Evolutionary conservation across 2,329 filamentous ascomycete species (phyloP).

Genomic region (Hypoxylon sp.): DNA sequence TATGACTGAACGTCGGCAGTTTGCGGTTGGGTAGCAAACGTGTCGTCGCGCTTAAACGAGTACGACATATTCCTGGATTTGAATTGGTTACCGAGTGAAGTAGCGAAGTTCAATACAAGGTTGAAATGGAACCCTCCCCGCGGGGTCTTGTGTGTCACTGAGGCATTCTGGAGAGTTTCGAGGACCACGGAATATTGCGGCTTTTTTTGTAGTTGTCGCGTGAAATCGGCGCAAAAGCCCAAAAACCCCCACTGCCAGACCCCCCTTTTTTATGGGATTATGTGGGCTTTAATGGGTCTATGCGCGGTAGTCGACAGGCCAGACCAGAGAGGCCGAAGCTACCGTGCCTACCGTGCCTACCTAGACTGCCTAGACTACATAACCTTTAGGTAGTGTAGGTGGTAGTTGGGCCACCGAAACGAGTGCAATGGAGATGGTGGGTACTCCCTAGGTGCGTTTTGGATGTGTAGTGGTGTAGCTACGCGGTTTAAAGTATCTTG

Average conservation of each 20-base stretch:
- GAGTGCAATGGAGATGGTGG: background rate
- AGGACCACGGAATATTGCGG: slow-evolving; percentile 37
- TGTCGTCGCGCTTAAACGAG: slow-evolving; percentile 19
- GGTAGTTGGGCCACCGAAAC: slow-evolving; percentile 36
- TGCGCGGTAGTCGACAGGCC: slow-evolving; percentile 38
- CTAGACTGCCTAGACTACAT: no score
- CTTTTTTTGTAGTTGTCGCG: slow-evolving; percentile 34
- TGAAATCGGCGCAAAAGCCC: slow-evolving; percentile 37
- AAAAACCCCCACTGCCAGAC: slow-evolving; percentile 40
- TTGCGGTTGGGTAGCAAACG: slow-evolving; percentile 42
- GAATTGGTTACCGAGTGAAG: slow-evolving; percentile 43
- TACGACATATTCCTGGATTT: slow-evolving; percentile 30
- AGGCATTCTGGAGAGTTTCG: background rate
- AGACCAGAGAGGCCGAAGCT: slow-evolving; percentile 25
- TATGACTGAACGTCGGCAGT: slow-evolving; percentile 36
- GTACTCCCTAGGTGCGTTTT: no score
- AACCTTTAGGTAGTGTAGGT: no score
- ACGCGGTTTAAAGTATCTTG: no score
- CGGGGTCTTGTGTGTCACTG: slow-evolving; percentile 12
- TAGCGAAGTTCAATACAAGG: slow-evolving; percentile 24
- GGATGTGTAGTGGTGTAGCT: no score
- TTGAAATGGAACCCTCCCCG: slow-evolving; percentile 27
- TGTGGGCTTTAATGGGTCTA: slow-evolving; percentile 32
- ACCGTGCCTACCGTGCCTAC: no score
- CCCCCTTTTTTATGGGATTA: slow-evolving; percentile 28